Conservation (phyloP, 2,329 filamentous ascomycete genomes). For the Biscogniauxia marginata region DNA sequence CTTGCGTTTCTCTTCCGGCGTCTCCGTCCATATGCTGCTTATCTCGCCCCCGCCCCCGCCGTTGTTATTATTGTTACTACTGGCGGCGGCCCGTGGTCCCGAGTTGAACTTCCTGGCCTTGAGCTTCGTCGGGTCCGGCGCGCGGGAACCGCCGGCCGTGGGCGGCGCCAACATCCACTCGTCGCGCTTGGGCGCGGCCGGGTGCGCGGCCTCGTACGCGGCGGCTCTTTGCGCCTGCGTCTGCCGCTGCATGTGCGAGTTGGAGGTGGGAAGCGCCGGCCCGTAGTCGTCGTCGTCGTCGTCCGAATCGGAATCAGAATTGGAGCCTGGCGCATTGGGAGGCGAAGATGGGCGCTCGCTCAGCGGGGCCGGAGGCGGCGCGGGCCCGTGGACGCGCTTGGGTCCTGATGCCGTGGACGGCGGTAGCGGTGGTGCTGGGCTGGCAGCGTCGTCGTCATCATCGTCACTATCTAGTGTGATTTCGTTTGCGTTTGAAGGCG, state of each 20-base stretch:
- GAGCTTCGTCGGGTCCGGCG: conserved; percentile 79
- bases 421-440: conserved; percentile 6
- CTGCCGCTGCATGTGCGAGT: conserved; percentile 28
- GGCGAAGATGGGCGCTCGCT: conserved; percentile 35
- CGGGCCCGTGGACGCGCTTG: conserved; percentile 40
- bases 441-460: conserved; percentile 32
- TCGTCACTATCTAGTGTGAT: conserved; percentile 45
- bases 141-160: conserved; percentile 52
- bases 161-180: conserved; percentile 82
- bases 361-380: conserved; percentile 42
- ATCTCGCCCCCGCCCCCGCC: conserved; percentile 46
- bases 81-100: conserved; percentile 42
- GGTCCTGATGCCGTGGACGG: conserved; percentile 13
- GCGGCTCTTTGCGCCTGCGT: conserved; percentile 31
- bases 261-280: conserved; percentile 53
- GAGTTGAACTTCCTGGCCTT: conserved; percentile 81
- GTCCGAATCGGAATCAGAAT: conserved; percentile 40
- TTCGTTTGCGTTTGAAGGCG: conserved; percentile 39
- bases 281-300: conserved; percentile 59
- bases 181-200: conserved; percentile 64
- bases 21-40: conserved; percentile 84
- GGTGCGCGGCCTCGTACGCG: conserved; percentile 27
- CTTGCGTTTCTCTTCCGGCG: conserved; percentile 81
- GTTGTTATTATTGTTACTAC: conserved; percentile 24
- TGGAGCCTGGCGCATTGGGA: conserved; percentile 26